Conservation (phyloP, 371 early-diverging fungal species). For the Mucor piriformis region DNA sequence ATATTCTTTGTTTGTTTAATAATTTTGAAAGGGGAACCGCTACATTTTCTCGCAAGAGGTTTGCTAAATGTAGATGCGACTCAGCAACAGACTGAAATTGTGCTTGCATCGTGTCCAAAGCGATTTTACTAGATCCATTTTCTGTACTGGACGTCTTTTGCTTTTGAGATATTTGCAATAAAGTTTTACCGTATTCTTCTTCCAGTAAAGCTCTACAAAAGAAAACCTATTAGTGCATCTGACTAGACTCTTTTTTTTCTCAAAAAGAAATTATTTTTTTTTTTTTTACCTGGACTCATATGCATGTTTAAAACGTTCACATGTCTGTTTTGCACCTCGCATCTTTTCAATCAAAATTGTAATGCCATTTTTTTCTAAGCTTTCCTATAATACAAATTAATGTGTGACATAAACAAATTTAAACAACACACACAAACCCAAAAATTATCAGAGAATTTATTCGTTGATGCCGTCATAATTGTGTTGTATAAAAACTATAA, state of each 20-base stretch:
- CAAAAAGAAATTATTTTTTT: too few species aligned
- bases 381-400: constrained; percentile 19
- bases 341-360: constrained; percentile 26
- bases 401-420: not conserved
- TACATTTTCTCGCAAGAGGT: constrained; percentile 10
- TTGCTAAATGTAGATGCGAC: constrained; percentile 24
- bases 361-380: constrained; percentile 28
- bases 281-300: constrained; percentile 36
- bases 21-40: constrained; percentile 11
- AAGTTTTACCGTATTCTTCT: constrained; percentile 32
- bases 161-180: constrained; percentile 25
- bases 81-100: constrained; percentile 24
- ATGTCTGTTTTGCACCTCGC: constrained; percentile 34
- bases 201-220: constrained; percentile 22
- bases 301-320: constrained; percentile 25
- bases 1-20: constrained; percentile 19
- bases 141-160: constrained; percentile 25
- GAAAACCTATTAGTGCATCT: not conserved
- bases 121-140: constrained; percentile 20
- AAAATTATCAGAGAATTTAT: constrained; percentile 13
- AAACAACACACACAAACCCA: constrained; percentile 6
- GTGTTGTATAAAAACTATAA: not conserved
- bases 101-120: constrained; percentile 19
- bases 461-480: not conserved
- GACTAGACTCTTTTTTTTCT: too few species aligned